phyloP scores from a whole-genome alignment of 805 yeast genomes.

The Pichia nanzhaoensis region DNA sequence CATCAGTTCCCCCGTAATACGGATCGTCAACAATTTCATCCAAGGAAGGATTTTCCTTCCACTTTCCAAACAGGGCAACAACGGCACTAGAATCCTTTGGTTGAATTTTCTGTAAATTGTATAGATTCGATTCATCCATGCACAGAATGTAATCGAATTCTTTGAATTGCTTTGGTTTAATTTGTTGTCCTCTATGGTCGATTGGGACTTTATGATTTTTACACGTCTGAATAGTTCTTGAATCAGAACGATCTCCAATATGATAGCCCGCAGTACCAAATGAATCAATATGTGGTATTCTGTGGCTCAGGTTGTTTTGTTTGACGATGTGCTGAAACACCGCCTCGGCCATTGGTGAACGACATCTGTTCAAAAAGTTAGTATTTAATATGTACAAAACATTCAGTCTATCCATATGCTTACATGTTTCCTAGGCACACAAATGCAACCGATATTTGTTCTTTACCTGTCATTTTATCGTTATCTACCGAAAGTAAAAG shows the following conservation, averaged over 20 bases:
- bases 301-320: conserved; percentile 36
- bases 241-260: conserved; percentile 75
- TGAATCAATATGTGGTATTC: conserved; percentile 64
- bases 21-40: conserved; percentile 76
- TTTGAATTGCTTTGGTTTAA: conserved; percentile 42
- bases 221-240: conserved; percentile 65
- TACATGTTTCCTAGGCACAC: conserved; percentile 88
- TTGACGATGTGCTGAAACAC: conserved; percentile 65
- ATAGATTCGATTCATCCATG: conserved; percentile 59
- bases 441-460: conserved; percentile 54
- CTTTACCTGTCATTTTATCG: conserved; percentile 7
- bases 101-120: conserved; percentile 42
- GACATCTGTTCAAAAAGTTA: conserved; percentile 44
- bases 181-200: conserved; percentile 68
- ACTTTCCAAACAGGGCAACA: conserved; percentile 73
- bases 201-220: conserved; percentile 66
- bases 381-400: neutral
- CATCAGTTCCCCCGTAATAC: conserved; percentile 80
- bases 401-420: conserved; percentile 25
- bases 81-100: conserved; percentile 46
- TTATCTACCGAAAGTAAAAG: too few species aligned
- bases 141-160: conserved; percentile 63
- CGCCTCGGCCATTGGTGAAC: conserved; percentile 98
- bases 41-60: conserved; percentile 48
- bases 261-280: conserved; percentile 88